phyloP scores from a whole-genome alignment of 768 basidiomycete species.

The Gautieria morchelliformis region DNA sequence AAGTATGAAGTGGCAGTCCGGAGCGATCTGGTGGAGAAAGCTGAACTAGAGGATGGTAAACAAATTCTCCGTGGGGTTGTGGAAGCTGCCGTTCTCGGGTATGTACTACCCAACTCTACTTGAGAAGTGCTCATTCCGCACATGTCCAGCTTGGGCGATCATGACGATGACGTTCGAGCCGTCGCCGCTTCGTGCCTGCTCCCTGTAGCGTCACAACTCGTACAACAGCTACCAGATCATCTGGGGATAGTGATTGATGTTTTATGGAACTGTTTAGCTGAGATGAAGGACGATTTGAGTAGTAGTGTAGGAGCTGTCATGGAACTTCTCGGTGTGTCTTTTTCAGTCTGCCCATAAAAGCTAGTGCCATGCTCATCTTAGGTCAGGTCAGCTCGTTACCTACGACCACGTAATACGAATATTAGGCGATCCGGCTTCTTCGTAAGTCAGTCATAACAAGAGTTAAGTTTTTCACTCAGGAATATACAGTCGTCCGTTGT shows the following conservation, averaged over 20 bases:
- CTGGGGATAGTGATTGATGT: constrained; percentile 70
- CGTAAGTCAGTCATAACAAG: constrained; percentile 40
- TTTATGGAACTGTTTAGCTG: constrained; percentile 81
- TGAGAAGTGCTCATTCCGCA: constrained; percentile 1
- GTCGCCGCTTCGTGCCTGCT: constrained; percentile 88
- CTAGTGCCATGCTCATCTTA: background rate
- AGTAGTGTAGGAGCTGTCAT: constrained; percentile 96
- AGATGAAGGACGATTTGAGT: constrained; percentile 94
- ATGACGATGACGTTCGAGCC: constrained; percentile 92
- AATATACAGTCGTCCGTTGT: constrained; percentile 42
- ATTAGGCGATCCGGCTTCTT: constrained; percentile 54
- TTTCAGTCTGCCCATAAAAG: background rate
- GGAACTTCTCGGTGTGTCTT: constrained; percentile 76
- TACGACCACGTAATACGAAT: constrained; percentile 71
- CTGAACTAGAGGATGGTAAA: constrained; percentile 31
- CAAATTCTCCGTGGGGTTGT: constrained; percentile 73
- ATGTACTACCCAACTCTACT: constrained; percentile 17
- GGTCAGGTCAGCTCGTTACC: constrained; percentile 69
- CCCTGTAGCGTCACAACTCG: constrained; percentile 78
- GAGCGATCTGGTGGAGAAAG: constrained; percentile 62
- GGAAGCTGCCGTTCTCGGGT: constrained; percentile 88
- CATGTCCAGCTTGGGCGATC: constrained; percentile 62
- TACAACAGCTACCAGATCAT: constrained; percentile 61
- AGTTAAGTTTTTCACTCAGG: background rate
- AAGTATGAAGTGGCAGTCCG: constrained; percentile 98